Base-by-base conservation (phyloP, 2,329 filamentous ascomycete species). In the Beauveria brongniartii region DNA sequence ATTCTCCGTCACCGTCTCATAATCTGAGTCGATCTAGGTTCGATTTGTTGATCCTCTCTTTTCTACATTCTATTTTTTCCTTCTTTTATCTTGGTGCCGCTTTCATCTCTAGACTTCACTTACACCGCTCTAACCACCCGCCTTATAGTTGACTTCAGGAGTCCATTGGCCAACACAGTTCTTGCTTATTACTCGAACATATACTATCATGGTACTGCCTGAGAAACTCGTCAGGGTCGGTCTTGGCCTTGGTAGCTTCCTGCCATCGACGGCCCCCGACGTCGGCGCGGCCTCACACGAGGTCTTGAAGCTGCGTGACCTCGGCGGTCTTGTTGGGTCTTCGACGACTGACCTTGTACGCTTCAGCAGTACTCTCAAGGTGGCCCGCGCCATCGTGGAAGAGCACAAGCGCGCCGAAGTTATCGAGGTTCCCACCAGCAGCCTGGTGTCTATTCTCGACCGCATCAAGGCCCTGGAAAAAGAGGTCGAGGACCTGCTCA, bases 381-480 rank as follows among this genome's bases (percentile, higher is more conserved):
- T 58, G 20, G 63, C 67, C 56, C 58, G 63, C 55, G 64, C 55
- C 62, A 65, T 72, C 30, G 68, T 72, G 24, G 67, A 71, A 47
- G 62, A 64, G 18, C 64, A 67, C 2, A 64, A 63, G 22, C 65
- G 67, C 5, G 63, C 65, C 8, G 61, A 62, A 9, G 65, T 66
- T 16, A 63, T 71, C n/a, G 64, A 69, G 18, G 65, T 72, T 37
- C 62, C 69, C 5, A 61, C 65, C 28, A 59, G 65, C 26, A 65
- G 65, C 22, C 52, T 73, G 6, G 53, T 66, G 5, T 63, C 66
- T 30, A 67, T 74, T 22, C 64, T 73, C 6, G 61, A 66, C 46
- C 69, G 70, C 60, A 67, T 73, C 52, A 64, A 68, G 41, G 59
- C 44, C 2, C 64, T 73, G 1, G 65, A 71, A 58, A 61, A 66